These are phyloP conservation scores for Thermochaetoides thermophila DNA, from an alignment of 495 filamentous ascomycete species.

Conservation along the genomic window DNA sequence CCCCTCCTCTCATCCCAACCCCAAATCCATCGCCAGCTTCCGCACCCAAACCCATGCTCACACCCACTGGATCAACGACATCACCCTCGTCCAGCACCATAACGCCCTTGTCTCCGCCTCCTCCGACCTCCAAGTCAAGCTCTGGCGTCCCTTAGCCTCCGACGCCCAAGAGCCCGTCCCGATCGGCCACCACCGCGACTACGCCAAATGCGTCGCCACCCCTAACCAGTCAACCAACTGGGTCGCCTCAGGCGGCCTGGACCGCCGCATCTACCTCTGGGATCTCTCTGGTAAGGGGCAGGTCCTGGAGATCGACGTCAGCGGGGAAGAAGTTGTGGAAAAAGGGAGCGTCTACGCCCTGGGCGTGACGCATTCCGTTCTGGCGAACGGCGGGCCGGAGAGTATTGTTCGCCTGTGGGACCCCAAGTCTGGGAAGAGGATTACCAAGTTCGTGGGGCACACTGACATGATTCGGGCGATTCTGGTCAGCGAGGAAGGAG, in stretches of 20 bases:
- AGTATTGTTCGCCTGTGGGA: constrained; percentile 92
- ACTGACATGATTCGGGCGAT: constrained; percentile 90
- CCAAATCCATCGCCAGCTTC: constrained; percentile 46
- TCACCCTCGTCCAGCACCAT: constrained; percentile 71
- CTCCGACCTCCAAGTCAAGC: constrained; percentile 84
- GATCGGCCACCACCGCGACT: constrained; percentile 88
- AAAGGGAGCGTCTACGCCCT: constrained; percentile 95
- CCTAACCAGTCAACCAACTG: constrained; percentile 56
- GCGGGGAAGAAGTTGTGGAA: constrained; percentile 60
- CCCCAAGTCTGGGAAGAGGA: constrained; percentile 68
- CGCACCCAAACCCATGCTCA: constrained; percentile 89
- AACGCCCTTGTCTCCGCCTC: constrained; percentile 82
- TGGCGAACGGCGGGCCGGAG: constrained; percentile 90
- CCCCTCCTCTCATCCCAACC: constrained; percentile 11
- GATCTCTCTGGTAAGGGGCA: constrained; percentile 79
- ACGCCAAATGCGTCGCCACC: constrained; percentile 85
- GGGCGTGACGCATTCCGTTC: constrained; percentile 50
- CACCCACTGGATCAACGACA: constrained; percentile 97
- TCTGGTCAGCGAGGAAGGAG: constrained; percentile 71
- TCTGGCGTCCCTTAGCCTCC: constrained; percentile 79
- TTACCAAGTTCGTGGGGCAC: constrained; percentile 96
- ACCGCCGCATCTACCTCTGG: constrained; percentile 85
- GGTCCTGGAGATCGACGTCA: constrained; percentile 68
- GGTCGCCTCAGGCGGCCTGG: constrained; percentile 93
- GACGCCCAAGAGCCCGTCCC: constrained; percentile 54